Base-by-base conservation (phyloP, 2,329 filamentous ascomycete genomes). In the Calonectria pseudoreteaudii region DNA sequence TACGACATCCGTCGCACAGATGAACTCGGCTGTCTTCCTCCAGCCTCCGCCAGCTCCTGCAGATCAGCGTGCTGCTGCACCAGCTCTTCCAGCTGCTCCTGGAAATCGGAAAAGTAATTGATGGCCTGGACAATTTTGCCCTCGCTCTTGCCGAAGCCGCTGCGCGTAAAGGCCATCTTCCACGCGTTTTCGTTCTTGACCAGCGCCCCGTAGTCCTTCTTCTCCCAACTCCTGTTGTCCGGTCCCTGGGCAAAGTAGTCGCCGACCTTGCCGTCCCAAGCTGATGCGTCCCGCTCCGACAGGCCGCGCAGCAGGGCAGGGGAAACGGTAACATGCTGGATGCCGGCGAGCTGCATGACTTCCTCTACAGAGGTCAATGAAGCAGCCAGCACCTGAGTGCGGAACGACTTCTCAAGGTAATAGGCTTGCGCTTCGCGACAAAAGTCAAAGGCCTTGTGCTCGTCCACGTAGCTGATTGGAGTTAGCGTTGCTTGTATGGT, bases 291-390 rank as follows among this genome's bases (percentile, higher is more conserved):
- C 16, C 85, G 84, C 16, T 83, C 81, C 0, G 86, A 83, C n/a
- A 91, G 84, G 41, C 86, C 83, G 11, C 81, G 81, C 31, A 93
- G 83, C 2, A 93, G 81, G 0, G 82, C 83, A 0, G 91, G 90
- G 0, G 90, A 86, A 44, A 93, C 86, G 0, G 91, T 93, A 28
- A 93, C 88, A 79, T 91, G 89, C 47, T 91, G 84, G 1, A 89
- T 87, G 0, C 91, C 90, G 2, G 89, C 89, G 2, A 93, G 84
- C 58, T 84, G 84, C 84, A 91, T 88, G n/a, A 91, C 88, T 76
- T 93, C 90, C 2, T 89, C 86, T 1, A 87, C 86, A 0, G 87
- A 90, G 0, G 90, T 91, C 58, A 93, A 82, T 44, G 89, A 91
- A 3, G 90, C 91, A 0, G 89, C 88, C 8, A 93, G 79, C 4